Percentiles rank a stretch among this genome's conserved stretches.
Evolutionary conservation across 169 alveolate genomes (phyloP).

Genomic region (Theileria equi): DNA sequence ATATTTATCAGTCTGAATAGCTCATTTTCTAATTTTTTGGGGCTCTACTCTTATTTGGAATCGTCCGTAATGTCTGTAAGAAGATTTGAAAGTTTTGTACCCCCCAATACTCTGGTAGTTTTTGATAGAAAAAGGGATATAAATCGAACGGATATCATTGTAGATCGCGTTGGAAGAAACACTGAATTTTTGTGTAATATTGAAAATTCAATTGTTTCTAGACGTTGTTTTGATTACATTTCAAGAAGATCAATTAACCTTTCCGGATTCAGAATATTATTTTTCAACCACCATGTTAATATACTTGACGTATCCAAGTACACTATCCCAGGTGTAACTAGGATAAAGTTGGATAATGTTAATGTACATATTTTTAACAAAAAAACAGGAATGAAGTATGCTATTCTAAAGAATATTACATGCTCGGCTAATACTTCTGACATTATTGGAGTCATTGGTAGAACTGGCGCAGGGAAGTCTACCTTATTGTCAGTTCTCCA

Average conservation of each 20-base stretch:
- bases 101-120: background rate
- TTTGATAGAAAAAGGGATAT: slow-evolving; percentile 1
- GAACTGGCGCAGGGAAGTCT: slow-evolving; percentile 65
- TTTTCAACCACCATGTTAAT: slow-evolving; percentile 1
- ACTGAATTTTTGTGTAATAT: too few species aligned
- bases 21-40: slow-evolving; percentile 4
- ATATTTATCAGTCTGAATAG: background rate
- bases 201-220: too few species aligned
- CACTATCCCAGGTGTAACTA: background rate
- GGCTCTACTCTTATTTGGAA: background rate
- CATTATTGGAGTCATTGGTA: slow-evolving; percentile 46
- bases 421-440: slow-evolving; percentile 22
- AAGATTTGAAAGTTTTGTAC: slow-evolving; percentile 18
- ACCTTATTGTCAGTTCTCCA: slow-evolving; percentile 38
- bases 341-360: background rate
- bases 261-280: background rate
- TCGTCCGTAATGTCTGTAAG: slow-evolving; percentile 3
- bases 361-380: background rate
- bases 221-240: too few species aligned
- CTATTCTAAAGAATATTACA: slow-evolving; percentile 15
- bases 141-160: slow-evolving; percentile 8
- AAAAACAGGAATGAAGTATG: background rate
- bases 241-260: too few species aligned
- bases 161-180: too few species aligned
- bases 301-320: slow-evolving; percentile 8